Evolutionary conservation across 495 filamentous ascomycete genomes (phyloP), one percentile per base, ranked within the genome.

Genomic region (Aspergillus wentii): DNA sequence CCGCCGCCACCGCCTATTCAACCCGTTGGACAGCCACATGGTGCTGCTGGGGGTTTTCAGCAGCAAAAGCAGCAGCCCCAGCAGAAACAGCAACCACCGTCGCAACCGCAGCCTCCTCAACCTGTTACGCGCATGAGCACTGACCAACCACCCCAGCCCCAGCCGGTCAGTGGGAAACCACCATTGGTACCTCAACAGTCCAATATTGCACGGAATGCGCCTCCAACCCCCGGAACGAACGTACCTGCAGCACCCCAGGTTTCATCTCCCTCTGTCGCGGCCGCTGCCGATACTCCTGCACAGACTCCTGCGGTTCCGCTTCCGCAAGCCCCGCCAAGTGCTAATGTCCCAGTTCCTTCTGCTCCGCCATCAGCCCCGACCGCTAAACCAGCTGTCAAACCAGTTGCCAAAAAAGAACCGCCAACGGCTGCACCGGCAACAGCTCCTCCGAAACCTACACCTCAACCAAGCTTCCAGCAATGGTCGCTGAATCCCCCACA

Each of bases 401-500:
- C n/a, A n/a, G n/a, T n/a, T n/a, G n/a, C n/a, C n/a, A n/a, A n/a
- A 9, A 29, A 29, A 5, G 35, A 27, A 49, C 23, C 32, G 28
- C 18, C 48, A 16, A 15, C 48, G 13, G 32, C 27, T 19, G 15
- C 44, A 29, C 30, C 37, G 22, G 31, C 45, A 10, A 33, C 44
- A 5, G 45, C 41, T 5, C 43, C 43, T 27, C 52, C 51, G 30
- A 48, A 47, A 29, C 53, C 44, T 36, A 53, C 53, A 4, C 50
- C 48, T 8, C 59, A 66, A 29, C 26, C 26, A 16, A 68, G 49
- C 35, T 65, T 69, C 45, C 61, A 67, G 39, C 69, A 70, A 37
- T 66, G 62, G 59, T 54, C 64, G 15, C 51, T 68, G 8, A 59
- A 66, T 31, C 50, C 58, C 29, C 41, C 61, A n/a, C 56, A 64